Percentiles rank a stretch among this genome's conserved stretches.
These are phyloP conservation scores for Metarhizium rileyi DNA, from an alignment of 2,329 filamentous ascomycete genomes.

Conservation along the genomic window DNA sequence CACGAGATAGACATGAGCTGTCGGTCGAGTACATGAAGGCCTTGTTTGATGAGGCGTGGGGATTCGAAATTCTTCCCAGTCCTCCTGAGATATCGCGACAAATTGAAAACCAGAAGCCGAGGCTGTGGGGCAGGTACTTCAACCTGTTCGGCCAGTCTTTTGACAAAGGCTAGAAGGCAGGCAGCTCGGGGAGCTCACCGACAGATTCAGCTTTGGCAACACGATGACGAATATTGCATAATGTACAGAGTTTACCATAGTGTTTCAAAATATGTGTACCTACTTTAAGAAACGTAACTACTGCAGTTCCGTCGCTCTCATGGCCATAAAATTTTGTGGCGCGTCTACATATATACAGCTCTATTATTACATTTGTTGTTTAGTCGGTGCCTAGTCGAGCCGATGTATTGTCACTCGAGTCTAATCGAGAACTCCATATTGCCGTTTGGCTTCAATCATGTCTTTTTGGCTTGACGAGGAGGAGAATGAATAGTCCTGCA, in stretches of 20 bases:
- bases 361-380: neutral
- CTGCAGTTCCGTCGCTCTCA: neutral
- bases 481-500: constrained; percentile 74
- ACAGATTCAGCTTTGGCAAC: neutral
- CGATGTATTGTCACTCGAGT: neutral
- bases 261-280: constrained; percentile 1
- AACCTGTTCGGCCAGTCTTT: constrained; percentile 19
- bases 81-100: constrained; percentile 14
- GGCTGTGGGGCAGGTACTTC: constrained; percentile 21
- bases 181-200: neutral
- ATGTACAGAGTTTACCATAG: neutral
- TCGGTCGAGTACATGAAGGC: constrained; percentile 19
- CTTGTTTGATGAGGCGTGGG: constrained; percentile 26
- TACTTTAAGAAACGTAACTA: neutral
- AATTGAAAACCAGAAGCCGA: constrained; percentile 19
- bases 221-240: neutral
- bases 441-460: constrained; percentile 13
- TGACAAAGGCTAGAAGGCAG: constrained; percentile 10
- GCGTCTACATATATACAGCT: neutral
- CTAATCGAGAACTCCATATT: neutral
- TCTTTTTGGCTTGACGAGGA: constrained; percentile 69
- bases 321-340: neutral
- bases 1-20: constrained; percentile 22
- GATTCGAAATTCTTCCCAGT: constrained; percentile 19
- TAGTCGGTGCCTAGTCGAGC: constrained; percentile 4